Conservation (phyloP, 805 yeast genomes). For the Ascoidea asiatica region DNA sequence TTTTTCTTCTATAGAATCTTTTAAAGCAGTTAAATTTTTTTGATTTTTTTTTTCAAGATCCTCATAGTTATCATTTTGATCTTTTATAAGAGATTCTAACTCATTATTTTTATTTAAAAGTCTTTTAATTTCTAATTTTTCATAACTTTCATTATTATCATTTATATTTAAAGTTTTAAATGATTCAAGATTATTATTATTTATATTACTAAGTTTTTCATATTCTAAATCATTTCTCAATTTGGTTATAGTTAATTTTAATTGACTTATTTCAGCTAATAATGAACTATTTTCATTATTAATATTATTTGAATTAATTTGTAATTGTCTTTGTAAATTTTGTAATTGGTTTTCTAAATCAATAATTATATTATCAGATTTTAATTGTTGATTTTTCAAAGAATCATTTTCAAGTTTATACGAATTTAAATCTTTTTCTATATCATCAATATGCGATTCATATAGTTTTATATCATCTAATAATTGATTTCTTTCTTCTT, state of each 20-base stretch:
- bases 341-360: constrained; percentile 19
- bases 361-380: constrained; percentile 13
- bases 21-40: constrained; percentile 14
- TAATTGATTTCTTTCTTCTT: constrained; percentile 10
- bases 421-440: constrained; percentile 16
- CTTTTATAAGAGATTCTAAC: constrained; percentile 15
- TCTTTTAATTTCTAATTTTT: constrained; percentile 25
- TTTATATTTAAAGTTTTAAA: constrained; percentile 7
- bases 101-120: constrained; percentile 22
- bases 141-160: constrained; percentile 13
- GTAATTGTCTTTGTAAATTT: constrained; percentile 14
- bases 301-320: constrained; percentile 6
- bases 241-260: constrained; percentile 22
- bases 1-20: constrained; percentile 17
- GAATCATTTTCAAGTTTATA: constrained; percentile 16
- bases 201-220: constrained; percentile 14
- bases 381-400: constrained; percentile 11
- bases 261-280: constrained; percentile 20
- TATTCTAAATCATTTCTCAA: constrained; percentile 23
- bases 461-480: constrained; percentile 10
- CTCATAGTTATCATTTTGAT: constrained; percentile 12
- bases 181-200: constrained; percentile 15
- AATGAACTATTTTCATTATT: constrained; percentile 7
- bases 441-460: constrained; percentile 16
- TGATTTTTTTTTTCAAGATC: constrained; percentile 12